Evolutionary conservation across 495 filamentous ascomycete species (phyloP).

Genomic region (Penicillium taxi): DNA sequence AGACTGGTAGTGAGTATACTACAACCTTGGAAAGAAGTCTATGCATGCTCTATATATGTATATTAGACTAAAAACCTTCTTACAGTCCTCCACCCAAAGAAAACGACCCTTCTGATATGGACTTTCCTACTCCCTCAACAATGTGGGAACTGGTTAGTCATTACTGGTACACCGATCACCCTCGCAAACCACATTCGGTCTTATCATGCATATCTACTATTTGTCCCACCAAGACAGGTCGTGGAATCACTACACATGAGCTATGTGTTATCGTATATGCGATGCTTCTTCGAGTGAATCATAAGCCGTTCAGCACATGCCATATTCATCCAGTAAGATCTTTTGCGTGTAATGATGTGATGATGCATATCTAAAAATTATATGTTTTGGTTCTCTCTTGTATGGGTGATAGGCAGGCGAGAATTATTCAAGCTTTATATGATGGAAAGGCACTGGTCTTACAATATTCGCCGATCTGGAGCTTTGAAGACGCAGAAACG

Average conservation of each 20-base stretch:
- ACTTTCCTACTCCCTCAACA: neutral
- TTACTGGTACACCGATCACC: neutral
- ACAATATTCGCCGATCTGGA: constrained; percentile 12
- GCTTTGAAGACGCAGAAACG: constrained; percentile 3
- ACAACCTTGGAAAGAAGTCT: too few species aligned
- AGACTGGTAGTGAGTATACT: too few species aligned
- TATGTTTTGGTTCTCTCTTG: constrained; percentile 33
- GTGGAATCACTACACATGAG: constrained; percentile 3
- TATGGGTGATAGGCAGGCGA: constrained; percentile 3
- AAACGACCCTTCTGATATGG: neutral
- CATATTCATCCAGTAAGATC: constrained; percentile 5
- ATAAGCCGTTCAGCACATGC: neutral
- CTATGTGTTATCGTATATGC: constrained; percentile 2
- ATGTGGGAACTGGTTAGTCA: neutral
- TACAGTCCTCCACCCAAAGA: too few species aligned
- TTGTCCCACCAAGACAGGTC: neutral
- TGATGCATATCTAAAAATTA: neutral
- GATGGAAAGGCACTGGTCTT: constrained; percentile 3
- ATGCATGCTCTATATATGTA: too few species aligned
- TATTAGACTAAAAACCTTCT: too few species aligned
- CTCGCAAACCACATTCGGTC: neutral
- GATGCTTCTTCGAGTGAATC: constrained; percentile 1
- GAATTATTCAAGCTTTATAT: constrained; percentile 9
- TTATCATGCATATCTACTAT: neutral
- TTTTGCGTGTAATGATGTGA: neutral